These are phyloP conservation scores for Pholiota microspora DNA, from an alignment of 768 basidiomycete genomes.

Conservation along the genomic window DNA sequence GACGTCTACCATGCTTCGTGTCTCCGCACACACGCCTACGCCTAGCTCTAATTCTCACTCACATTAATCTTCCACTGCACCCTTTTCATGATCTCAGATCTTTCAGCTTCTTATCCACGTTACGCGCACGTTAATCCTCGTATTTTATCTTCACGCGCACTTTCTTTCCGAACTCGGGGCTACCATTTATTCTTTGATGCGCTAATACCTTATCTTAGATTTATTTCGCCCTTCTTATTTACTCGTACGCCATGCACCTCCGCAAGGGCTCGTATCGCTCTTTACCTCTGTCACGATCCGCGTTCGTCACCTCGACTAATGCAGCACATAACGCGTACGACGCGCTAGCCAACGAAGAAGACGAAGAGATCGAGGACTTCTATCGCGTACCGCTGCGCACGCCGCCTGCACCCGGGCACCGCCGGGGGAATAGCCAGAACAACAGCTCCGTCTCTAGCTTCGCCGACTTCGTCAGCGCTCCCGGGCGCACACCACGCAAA, in stretches of 20 bases:
- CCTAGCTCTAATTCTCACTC: no score
- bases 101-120: no score
- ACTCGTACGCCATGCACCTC: conserved; percentile 92
- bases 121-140: no score
- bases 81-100: no score
- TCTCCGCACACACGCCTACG: no score
- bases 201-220: conserved; percentile 47
- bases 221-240: conserved; percentile 87
- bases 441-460: conserved; percentile 49
- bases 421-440: conserved; percentile 25
- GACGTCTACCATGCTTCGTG: no score
- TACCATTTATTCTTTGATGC: not conserved
- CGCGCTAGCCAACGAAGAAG: conserved; percentile 49
- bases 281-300: conserved; percentile 58
- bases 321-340: conserved; percentile 36
- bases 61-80: no score
- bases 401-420: conserved; percentile 35
- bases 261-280: conserved; percentile 88
- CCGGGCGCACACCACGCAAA: conserved; percentile 34
- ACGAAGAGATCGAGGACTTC: conserved; percentile 65
- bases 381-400: conserved; percentile 63
- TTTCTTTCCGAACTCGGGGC: no score
- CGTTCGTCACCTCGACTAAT: conserved; percentile 27
- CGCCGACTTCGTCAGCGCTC: conserved; percentile 63
- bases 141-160: no score